A percentile compares a stretch with the other conserved stretches of the same genome.
Conservation (phyloP, 176 grass and related monocot genomes). For the Triticum dicoccoides region DNA sequence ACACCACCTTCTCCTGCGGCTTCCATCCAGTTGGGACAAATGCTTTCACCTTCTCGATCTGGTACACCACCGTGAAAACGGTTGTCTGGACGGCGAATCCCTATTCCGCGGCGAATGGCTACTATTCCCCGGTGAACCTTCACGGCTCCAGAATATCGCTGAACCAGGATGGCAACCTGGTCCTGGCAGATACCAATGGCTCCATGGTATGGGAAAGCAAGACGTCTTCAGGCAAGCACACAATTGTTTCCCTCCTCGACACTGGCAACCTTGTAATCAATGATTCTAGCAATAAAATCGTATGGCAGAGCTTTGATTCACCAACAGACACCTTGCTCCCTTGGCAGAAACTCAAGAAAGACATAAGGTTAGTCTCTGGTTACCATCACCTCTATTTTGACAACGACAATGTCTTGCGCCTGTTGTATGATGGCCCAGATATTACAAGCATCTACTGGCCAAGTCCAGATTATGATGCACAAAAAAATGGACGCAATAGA, state of each 20-base stretch:
- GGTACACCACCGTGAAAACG: conserved; percentile 53
- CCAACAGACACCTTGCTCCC: conserved; percentile 60
- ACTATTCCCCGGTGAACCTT: conserved; percentile 47
- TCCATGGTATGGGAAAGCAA: conserved; percentile 58
- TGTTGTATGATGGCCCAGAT: conserved; percentile 49
- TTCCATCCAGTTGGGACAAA: conserved; percentile 46
- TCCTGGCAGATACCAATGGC: conserved; percentile 58
- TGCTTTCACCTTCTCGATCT: conserved; percentile 62
- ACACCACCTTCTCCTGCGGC: conserved; percentile 49
- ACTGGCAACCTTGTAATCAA: conserved; percentile 64
- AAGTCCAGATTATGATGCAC: conserved; percentile 32
- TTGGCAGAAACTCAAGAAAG: conserved; percentile 46
- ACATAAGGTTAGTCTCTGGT: conserved; percentile 47
- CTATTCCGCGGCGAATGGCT: conserved; percentile 22
- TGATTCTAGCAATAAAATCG: conserved; percentile 27
- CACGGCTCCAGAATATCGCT: conserved; percentile 49
- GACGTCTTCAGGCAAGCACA: conserved; percentile 37
- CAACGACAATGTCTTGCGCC: conserved; percentile 61
- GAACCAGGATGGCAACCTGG: conserved; percentile 52
- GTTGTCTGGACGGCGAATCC: conserved; percentile 68
- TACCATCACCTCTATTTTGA: conserved; percentile 64
- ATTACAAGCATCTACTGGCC: conserved; percentile 77
- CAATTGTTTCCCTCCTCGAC: conserved; percentile 48
- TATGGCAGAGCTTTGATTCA: conserved; percentile 63
- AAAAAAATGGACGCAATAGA: conserved; percentile 34